phyloP scores from a whole-genome alignment of 495 filamentous ascomycete genomes.

The Viridothelium virens region DNA sequence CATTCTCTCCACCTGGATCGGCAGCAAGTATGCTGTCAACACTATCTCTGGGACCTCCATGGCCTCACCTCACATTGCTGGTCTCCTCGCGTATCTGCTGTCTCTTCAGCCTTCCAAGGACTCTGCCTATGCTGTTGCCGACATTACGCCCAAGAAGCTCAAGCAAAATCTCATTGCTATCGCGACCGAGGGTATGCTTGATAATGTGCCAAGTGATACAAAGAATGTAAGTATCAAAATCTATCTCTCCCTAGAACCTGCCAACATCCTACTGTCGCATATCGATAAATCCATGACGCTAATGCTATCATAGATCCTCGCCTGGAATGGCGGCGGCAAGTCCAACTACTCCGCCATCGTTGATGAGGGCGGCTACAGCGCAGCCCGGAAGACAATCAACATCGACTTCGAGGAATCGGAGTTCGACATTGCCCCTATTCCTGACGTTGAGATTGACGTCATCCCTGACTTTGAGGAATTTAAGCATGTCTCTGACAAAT shows the following conservation, averaged over 20 bases:
- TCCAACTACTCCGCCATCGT: conserved; percentile 86
- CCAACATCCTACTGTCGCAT: neutral
- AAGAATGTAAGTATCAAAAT: conserved; percentile 52
- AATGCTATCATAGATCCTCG: conserved; percentile 57
- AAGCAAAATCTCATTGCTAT: conserved; percentile 81
- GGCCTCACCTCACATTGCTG: conserved; percentile 95
- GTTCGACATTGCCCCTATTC: conserved; percentile 23
- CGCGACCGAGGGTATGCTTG: conserved; percentile 70
- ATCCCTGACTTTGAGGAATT: conserved; percentile 20
- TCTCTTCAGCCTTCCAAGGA: conserved; percentile 85
- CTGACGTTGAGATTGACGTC: conserved; percentile 26
- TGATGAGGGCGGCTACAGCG: conserved; percentile 52
- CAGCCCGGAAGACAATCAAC: conserved; percentile 10
- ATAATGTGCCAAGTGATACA: conserved; percentile 78
- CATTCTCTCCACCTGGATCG: conserved; percentile 97
- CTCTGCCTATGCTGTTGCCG: conserved; percentile 80
- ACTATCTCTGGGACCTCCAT: conserved; percentile 99
- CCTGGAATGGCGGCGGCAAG: conserved; percentile 97
- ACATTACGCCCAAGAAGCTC: conserved; percentile 87
- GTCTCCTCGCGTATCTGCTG: conserved; percentile 94
- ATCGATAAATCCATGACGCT: neutral
- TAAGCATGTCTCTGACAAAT: conserved; percentile 18
- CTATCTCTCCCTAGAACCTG: conserved; percentile 9
- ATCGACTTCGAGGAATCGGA: conserved; percentile 16
- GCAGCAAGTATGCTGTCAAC: conserved; percentile 87